Evolutionary conservation across 2,329 filamentous ascomycete genomes (phyloP).

Genomic region (Beauveria asiatica): DNA sequence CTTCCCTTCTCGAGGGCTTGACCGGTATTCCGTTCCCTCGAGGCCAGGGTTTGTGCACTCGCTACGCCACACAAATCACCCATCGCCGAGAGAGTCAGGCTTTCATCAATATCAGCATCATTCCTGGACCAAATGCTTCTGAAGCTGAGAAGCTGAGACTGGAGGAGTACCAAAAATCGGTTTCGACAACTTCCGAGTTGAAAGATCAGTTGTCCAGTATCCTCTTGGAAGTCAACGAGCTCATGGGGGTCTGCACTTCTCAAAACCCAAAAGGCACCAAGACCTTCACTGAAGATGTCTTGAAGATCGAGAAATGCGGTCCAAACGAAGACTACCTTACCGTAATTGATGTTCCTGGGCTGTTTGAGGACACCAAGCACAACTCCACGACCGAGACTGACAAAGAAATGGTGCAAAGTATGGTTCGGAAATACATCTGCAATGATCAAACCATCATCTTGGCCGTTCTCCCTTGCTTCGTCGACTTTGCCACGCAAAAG

Average conservation of each 20-base stretch:
- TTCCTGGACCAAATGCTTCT: conserved; percentile 20
- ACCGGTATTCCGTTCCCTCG: conserved; percentile 24
- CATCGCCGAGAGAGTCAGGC: conserved; percentile 26
- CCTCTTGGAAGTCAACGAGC: conserved; percentile 27
- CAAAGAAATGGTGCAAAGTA: conserved; percentile 34
- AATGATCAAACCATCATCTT: conserved; percentile 34
- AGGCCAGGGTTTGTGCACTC: conserved; percentile 22
- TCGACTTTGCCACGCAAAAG: conserved; percentile 36
- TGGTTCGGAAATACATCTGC: conserved; percentile 39
- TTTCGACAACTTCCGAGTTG: conserved; percentile 19
- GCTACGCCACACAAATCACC: conserved; percentile 22
- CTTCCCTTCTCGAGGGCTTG: conserved; percentile 24
- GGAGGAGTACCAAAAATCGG: conserved; percentile 11
- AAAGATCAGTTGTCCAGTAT: conserved; percentile 26
- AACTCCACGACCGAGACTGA: conserved; percentile 36
- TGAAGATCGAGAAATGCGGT: conserved; percentile 34
- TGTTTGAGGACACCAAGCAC: conserved; percentile 34
- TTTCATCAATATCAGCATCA: conserved; percentile 36
- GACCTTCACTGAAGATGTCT: conserved; percentile 38
- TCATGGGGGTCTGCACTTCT: conserved; percentile 34
- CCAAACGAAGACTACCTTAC: conserved; percentile 39
- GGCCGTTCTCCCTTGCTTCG: conserved; percentile 32
- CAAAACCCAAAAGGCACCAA: conserved; percentile 8
- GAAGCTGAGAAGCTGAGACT: conserved; percentile 12
- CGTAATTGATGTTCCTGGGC: conserved; percentile 45